phyloP scores from a whole-genome alignment of 257 asterid species.

The Nicotiana otophora region DNA sequence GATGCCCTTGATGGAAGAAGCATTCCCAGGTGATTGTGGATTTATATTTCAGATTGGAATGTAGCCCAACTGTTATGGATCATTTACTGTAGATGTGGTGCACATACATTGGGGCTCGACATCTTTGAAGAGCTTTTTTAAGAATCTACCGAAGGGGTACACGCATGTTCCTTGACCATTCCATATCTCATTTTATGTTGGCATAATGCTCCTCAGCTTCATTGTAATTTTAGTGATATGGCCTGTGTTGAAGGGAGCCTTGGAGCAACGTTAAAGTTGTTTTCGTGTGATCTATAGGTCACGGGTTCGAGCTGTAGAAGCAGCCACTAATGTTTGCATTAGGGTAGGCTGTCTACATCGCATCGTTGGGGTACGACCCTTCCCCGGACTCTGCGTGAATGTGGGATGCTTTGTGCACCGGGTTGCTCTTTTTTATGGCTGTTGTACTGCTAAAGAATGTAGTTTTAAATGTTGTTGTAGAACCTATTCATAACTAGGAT shows the following conservation, averaged over 20 bases:
- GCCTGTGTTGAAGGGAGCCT: background rate
- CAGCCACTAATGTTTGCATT: no score
- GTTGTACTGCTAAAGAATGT: background rate
- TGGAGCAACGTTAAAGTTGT: no score
- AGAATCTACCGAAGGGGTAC: constrained; percentile 53
- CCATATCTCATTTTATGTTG: constrained; percentile 27
- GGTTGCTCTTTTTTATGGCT: no score
- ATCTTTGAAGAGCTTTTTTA: constrained; percentile 53
- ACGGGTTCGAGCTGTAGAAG: no score
- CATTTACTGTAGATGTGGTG: constrained; percentile 41
- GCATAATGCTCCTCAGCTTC: constrained; percentile 21
- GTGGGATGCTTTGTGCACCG: no score
- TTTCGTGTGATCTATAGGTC: no score
- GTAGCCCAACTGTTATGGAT: constrained; percentile 45
- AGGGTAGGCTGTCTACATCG: no score
- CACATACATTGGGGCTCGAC: constrained; percentile 51
- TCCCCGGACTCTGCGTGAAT: no score
- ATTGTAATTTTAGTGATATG: background rate
- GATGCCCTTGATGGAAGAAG: constrained; percentile 94
- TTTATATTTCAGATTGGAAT: constrained; percentile 53
- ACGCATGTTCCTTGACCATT: constrained; percentile 59
- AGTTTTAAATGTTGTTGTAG: background rate
- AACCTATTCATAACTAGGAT: background rate
- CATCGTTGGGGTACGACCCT: no score
- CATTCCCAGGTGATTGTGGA: constrained; percentile 90